Evolutionary conservation across 441 rosid species (phyloP).

Genomic region (Mallotus japonicus): DNA sequence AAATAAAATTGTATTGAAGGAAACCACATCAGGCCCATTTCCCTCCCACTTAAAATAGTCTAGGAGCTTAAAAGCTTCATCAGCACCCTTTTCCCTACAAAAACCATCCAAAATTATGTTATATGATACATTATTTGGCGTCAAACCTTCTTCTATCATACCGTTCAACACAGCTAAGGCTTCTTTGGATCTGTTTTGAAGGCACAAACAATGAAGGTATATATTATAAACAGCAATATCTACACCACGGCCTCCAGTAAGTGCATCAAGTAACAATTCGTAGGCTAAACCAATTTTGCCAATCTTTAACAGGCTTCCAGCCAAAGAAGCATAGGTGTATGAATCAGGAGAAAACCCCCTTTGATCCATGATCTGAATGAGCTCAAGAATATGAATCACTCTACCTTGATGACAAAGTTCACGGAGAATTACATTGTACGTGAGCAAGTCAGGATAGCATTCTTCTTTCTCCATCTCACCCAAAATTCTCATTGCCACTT

Average conservation of each 20-base stretch:
- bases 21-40: constrained; percentile 36
- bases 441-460: constrained; percentile 32
- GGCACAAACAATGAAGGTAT: constrained; percentile 35
- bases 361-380: constrained; percentile 24
- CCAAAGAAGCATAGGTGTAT: constrained; percentile 37
- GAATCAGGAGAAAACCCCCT: constrained; percentile 32
- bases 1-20: constrained; percentile 38
- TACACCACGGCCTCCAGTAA: constrained; percentile 24
- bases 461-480: constrained; percentile 35
- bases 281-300: constrained; percentile 28
- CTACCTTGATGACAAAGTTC: constrained; percentile 33
- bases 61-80: constrained; percentile 32
- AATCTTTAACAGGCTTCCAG: constrained; percentile 35
- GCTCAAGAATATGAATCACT: constrained; percentile 21
- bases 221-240: constrained; percentile 40
- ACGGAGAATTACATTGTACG: constrained; percentile 38
- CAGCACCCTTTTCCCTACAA: constrained; percentile 33
- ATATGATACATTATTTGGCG: constrained; percentile 36
- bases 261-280: constrained; percentile 26
- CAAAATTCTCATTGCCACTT: constrained; percentile 29
- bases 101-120: constrained; percentile 37
- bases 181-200: constrained; percentile 25
- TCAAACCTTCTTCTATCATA: constrained; percentile 31
- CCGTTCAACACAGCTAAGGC: constrained; percentile 32
- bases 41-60: constrained; percentile 35